Evolutionary conservation across 1,284 basidiomycete species (phyloP).

Genomic region (Malassezia arunalokei): DNA sequence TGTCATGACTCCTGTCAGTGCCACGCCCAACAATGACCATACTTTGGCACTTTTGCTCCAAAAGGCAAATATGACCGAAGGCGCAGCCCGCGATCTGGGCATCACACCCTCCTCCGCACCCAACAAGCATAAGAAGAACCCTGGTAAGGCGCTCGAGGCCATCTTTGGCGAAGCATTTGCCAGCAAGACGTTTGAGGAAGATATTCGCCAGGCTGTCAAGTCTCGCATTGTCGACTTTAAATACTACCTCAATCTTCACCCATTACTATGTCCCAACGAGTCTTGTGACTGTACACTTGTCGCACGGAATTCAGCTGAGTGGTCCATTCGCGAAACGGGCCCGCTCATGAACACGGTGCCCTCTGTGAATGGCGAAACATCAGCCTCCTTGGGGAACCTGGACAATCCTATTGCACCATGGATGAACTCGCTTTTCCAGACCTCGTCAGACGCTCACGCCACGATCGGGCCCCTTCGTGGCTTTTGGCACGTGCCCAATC

Average conservation of each 20-base stretch:
- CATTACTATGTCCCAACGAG: constrained; percentile 39
- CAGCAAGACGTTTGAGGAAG: constrained; percentile 39
- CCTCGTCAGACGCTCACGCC: background rate
- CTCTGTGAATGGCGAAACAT: background rate
- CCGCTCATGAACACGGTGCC: constrained; percentile 23
- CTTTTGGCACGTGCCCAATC: constrained; percentile 33
- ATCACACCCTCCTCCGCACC: background rate
- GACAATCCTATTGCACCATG: background rate
- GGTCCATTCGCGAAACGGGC: constrained; percentile 33
- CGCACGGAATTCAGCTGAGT: constrained; percentile 25
- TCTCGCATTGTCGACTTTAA: constrained; percentile 37
- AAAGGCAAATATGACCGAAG: background rate
- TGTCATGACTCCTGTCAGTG: background rate
- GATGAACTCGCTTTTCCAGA: background rate
- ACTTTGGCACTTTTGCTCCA: constrained; percentile 2
- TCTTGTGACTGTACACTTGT: constrained; percentile 35
- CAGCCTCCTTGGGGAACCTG: background rate
- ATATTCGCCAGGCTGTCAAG: constrained; percentile 35
- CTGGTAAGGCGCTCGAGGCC: constrained; percentile 19
- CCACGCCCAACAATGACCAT: constrained; percentile 4
- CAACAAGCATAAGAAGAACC: constrained; percentile 9
- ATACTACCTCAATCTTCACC: constrained; percentile 26
- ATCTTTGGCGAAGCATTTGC: constrained; percentile 42
- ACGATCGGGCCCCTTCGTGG: constrained; percentile 16
- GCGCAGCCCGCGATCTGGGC: constrained; percentile 12